These are phyloP conservation scores for Saccharomyces paradoxus DNA, from an alignment of 805 yeast species.

Conservation along the genomic window DNA sequence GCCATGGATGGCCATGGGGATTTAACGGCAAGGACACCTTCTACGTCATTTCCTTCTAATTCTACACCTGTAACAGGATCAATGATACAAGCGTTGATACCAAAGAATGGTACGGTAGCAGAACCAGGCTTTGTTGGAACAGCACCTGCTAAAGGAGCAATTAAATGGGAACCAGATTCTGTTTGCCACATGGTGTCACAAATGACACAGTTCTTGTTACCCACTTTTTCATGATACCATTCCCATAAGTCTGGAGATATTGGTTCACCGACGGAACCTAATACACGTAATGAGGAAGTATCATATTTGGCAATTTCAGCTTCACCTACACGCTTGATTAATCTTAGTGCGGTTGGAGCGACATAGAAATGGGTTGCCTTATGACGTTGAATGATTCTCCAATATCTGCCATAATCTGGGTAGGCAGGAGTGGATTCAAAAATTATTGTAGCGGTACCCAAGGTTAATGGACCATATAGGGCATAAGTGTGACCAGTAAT, in stretches of 20 bases:
- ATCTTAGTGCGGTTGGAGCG: constrained; percentile 92
- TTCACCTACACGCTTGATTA: constrained; percentile 79
- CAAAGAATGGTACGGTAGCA: constrained; percentile 94
- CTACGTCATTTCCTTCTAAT: constrained; percentile 79
- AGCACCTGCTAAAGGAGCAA: constrained; percentile 91
- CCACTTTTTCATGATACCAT: constrained; percentile 92
- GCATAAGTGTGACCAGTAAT: constrained; percentile 94
- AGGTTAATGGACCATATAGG: constrained; percentile 77
- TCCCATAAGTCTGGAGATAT: constrained; percentile 95
- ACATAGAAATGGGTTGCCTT: constrained; percentile 89
- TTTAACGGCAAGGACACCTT: constrained; percentile 89
- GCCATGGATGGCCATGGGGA: constrained; percentile 99
- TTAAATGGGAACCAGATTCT: constrained; percentile 87
- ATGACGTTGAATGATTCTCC: constrained; percentile 86
- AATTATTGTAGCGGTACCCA: constrained; percentile 81
- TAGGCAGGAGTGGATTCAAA: constrained; percentile 95
- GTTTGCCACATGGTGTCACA: constrained; percentile 97
- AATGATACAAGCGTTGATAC: constrained; percentile 80
- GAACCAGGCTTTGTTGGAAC: constrained; percentile 96
- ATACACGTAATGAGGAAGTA: constrained; percentile 68
- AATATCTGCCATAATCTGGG: constrained; percentile 85
- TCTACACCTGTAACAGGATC: constrained; percentile 91
- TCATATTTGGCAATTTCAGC: constrained; percentile 71
- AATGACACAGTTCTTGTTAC: constrained; percentile 76
- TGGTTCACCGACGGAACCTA: constrained; percentile 96